Evolutionary conservation across 805 yeast genomes (phyloP), one percentile per base, ranked within the genome.

Genomic region (Zygoascus tannicola): DNA sequence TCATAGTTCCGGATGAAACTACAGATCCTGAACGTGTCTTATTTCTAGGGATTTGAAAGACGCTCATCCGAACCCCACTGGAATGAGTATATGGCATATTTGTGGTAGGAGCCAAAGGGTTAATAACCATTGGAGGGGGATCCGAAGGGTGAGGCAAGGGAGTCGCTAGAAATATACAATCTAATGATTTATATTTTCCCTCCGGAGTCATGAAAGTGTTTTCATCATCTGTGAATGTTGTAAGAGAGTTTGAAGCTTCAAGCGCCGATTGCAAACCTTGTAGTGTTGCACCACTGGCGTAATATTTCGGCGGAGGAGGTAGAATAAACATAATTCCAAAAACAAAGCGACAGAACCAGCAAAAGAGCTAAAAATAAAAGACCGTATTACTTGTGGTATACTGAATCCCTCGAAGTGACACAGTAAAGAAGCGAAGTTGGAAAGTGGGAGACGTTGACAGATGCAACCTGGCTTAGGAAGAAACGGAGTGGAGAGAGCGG

Each of bases 131-230:
- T 10, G 59, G 55, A 16, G 59, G 61, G 5, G 60, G 58, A 40
- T 66, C 65, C 3, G 62, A 48, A 1, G 66, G 65, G 39, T 64
- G 67, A 5, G 65, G 67, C 19, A 65, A 55, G 2, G 70, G 70
- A 35, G 58, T 53, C 4, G 71, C 67, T 36, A 66, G 52, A 23
- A 54, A 50, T 12, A 61, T 47, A 32, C 57, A 53, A 39, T 60
- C 63, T 35, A 41, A 39, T 8, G 62, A 52, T 7, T 36, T 21
- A 44, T 56, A 63, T 4, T 40, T 38, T 38, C 68, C 67, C 30
- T 65, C 69, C 4, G 61, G 61, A 5, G 64, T 56, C 1, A 50
- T 35, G 41, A 62, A 57, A 14, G 43, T 35, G 40, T 50, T 51
- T 4, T 50, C 54, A 18, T 48, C 48, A 32, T 55, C 53, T 36